Conservation (phyloP, 106 monocot species). For the Alisma plantagoaquatica region DNA sequence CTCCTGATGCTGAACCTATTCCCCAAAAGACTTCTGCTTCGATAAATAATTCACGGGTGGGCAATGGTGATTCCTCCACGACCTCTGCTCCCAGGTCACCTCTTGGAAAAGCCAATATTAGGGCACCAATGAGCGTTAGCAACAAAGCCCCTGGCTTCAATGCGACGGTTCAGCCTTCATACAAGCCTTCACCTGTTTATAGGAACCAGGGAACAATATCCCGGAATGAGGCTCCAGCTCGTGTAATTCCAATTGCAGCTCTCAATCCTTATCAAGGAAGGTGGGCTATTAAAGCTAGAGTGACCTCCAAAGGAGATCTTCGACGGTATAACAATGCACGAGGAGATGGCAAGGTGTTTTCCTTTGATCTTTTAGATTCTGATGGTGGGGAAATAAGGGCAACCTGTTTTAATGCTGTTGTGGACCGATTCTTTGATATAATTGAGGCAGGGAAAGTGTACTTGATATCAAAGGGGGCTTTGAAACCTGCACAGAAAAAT, state of each 20-base stretch:
- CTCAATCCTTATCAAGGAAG: constrained; percentile 31
- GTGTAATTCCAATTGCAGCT: constrained; percentile 21
- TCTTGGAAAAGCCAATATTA: constrained; percentile 5
- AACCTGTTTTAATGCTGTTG: constrained; percentile 82
- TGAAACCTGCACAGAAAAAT: constrained; percentile 84
- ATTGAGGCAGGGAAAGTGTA: constrained; percentile 86
- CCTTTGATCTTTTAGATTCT: constrained; percentile 96
- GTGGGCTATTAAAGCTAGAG: constrained; percentile 31
- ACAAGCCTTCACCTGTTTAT: constrained; percentile 79
- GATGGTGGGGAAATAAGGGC: constrained; percentile 90
- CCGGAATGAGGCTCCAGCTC: constrained; percentile 64
- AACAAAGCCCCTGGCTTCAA: constrained; percentile 27
- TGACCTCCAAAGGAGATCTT: constrained; percentile 25
- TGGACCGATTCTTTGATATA: constrained; percentile 68
- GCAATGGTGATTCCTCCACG: neutral
- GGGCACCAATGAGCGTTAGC: constrained; percentile 6
- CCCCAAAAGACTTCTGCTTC: constrained; percentile 2
- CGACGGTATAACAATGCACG: constrained; percentile 40
- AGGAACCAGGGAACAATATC: constrained; percentile 55
- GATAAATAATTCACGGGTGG: neutral
- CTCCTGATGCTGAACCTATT: constrained; percentile 8
- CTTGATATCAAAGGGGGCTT: constrained; percentile 69
- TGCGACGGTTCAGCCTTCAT: constrained; percentile 68
- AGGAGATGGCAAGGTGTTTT: constrained; percentile 98
- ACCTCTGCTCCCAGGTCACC: constrained; percentile 6